Base-by-base conservation (phyloP, 1,284 basidiomycete species). In the Pyrrhoderma lamaoense region DNA sequence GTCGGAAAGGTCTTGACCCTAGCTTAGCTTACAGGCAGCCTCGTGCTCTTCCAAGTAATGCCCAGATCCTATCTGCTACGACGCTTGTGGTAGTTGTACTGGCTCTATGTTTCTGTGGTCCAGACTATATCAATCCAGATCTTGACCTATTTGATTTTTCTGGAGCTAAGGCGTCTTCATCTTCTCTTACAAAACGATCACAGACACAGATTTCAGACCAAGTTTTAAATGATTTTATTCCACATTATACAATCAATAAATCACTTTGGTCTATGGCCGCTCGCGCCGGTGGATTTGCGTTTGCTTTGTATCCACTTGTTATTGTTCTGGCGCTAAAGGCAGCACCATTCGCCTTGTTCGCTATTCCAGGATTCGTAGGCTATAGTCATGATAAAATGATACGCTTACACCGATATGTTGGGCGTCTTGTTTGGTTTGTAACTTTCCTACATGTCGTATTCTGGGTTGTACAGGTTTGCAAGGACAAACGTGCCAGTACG, bases 261-360 rank as follows among this genome's bases (percentile, higher is more conserved):
- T 76, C 82, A 2, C 81, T 81, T 69, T 93, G 90, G 90, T 85
- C 88, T 0, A 71, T 80, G 0, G 85, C 82, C 14, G 79, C 78
- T 25, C 73, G 90, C 19, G 77, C 82, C 8, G 90, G 90, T 1
- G 71, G 86, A 54, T 82, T 92, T 52, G 80, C 86, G 1, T 92
- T 89, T 61, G 81, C 87, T 1, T 72, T 93, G 25, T 72, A 89
- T 25, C 90, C 90, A 0, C 73, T 93, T 14, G 80, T 81, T 50
- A 72, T 93, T 50, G 71, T 91, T 8, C 76, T 92, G 53, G 89
- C 84, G 2, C 75, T 93, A 64, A 93, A 92, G 65, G 75, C 85
- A 2, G 82, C 85, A 9, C 91, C 91, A 0, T 85, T 91, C 60
- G 89, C 89, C 45, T 61, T 92, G 42, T 79, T 92, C 59, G 80